Evolutionary conservation across 2,329 filamentous ascomycete genomes (phyloP).

Genomic region (Raffaelea ambrosiae): DNA sequence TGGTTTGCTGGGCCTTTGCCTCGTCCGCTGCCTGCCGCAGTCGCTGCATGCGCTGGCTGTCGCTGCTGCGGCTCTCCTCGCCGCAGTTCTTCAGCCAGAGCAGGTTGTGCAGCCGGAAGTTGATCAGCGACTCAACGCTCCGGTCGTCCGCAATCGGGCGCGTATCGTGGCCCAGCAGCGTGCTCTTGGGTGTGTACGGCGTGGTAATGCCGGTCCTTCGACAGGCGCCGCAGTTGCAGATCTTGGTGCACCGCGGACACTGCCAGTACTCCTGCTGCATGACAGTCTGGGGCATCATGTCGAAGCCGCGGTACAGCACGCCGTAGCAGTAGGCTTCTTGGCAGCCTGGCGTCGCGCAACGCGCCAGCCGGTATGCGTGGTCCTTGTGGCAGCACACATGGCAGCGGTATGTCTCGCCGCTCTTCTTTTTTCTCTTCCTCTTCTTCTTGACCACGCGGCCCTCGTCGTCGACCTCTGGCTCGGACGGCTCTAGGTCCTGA

Average conservation of each 20-base stretch:
- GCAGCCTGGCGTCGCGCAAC: constrained; percentile 64
- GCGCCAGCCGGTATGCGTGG: constrained; percentile 74
- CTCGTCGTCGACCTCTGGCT: constrained; percentile 56
- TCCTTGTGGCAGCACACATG: constrained; percentile 80
- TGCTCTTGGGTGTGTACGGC: constrained; percentile 81
- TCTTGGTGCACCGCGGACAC: constrained; percentile 76
- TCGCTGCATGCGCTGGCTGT: constrained; percentile 48
- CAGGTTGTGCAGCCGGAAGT: constrained; percentile 84
- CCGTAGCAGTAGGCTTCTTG: constrained; percentile 81
- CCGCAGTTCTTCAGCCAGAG: constrained; percentile 63
- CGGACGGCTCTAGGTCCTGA: constrained; percentile 29
- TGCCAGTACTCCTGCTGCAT: constrained; percentile 78
- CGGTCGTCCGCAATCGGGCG: constrained; percentile 82
- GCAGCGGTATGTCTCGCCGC: constrained; percentile 53
- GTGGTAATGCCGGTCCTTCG: constrained; percentile 56
- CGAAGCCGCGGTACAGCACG: constrained; percentile 84
- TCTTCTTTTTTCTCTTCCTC: constrained; percentile 43
- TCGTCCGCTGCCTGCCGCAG: constrained; percentile 48
- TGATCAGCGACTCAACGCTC: constrained; percentile 82
- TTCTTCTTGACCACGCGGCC: constrained; percentile 53
- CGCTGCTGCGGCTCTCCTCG: constrained; percentile 48
- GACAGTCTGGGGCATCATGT: constrained; percentile 74
- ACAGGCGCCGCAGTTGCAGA: constrained; percentile 82
- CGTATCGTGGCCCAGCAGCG: constrained; percentile 84
- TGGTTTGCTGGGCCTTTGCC: constrained; percentile 42